These are phyloP conservation scores for Penicillium olsonii DNA, from an alignment of 2,329 filamentous ascomycete genomes.

Conservation along the genomic window DNA sequence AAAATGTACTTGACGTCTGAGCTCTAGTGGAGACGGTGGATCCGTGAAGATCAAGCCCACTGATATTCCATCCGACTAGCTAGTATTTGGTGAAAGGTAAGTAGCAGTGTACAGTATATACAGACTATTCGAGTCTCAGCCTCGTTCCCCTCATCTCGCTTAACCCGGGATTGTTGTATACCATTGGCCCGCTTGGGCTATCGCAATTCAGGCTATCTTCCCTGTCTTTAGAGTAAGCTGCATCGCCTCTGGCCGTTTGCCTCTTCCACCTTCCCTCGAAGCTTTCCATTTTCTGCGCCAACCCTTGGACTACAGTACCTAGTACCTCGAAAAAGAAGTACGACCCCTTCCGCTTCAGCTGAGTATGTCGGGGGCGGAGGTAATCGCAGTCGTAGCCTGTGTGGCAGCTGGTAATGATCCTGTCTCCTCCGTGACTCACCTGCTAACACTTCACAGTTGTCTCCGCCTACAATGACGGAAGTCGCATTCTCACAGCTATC, in stretches of 20 bases:
- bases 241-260: background rate
- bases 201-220: background rate
- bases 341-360: background rate
- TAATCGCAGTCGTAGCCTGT: slow-evolving; percentile 24
- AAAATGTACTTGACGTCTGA: background rate
- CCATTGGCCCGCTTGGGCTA: slow-evolving; percentile 7
- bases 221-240: background rate
- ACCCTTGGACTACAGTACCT: background rate
- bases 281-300: background rate
- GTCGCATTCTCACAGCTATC: slow-evolving; percentile 32
- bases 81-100: too few species aligned
- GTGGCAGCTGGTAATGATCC: slow-evolving; percentile 23
- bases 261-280: background rate
- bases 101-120: too few species aligned
- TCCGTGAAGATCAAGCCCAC: slow-evolving; percentile 5
- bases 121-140: background rate
- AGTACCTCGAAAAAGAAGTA: too few species aligned
- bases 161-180: background rate
- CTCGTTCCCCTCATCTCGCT: slow-evolving; percentile 8
- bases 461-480: slow-evolving; percentile 34
- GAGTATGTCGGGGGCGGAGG: slow-evolving; percentile 24
- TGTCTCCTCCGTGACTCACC: background rate
- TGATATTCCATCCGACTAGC: background rate
- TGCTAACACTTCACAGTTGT: slow-evolving; percentile 24
- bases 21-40: slow-evolving; percentile 5